Base-by-base conservation (phyloP, 2,329 filamentous ascomycete genomes). In the Aquanectria penicillioides region DNA sequence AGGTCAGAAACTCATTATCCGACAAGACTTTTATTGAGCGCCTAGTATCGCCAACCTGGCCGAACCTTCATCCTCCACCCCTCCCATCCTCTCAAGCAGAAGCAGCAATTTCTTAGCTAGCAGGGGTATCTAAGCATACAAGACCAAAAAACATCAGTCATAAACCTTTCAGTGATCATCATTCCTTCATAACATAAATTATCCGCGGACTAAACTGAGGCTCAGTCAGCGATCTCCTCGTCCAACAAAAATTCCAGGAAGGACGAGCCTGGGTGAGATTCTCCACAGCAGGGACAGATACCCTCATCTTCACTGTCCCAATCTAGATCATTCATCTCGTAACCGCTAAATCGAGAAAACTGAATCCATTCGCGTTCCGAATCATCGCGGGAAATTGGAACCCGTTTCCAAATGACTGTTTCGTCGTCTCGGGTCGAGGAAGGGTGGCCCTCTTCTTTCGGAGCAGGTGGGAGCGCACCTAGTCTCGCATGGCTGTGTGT, bases 331-430 rank as follows among this genome's bases (percentile, higher is more conserved):
- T 64, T 69, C 61, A 75, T 67, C 65, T 76, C 74, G 54, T 78
- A 76, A 22, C 78, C 78, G 25, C 69, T 77, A 44, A 63, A 71
- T 26, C 77, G 72, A 46, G 73, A 78, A 62, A 85, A 86, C 29
- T 83, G 75, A 13, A 76, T 71, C 82, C 82, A 86, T n/a, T 72
- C 68, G 18, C 82, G 81, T 26, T 77, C 70, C 12, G 74, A 66
- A 0, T 61, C 64, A 53, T 80, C 78, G 15, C 80, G 77, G 15
- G 70, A 71, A 4, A 74, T 41, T 1, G 82, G 83, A 0, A 85
- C 77, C 11, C 73, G 77, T 67, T 84, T 85, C 81, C 82, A 86
- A 17, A 85, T 77, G 4, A 83, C 78, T 22, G 73, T 72, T 11
- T 80, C 78, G 15, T 79, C 76, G n/a, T 75, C 70, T 57, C 71